phyloP scores from a whole-genome alignment of 2,329 filamentous ascomycete genomes.

The Paecilomyces variotii region DNA sequence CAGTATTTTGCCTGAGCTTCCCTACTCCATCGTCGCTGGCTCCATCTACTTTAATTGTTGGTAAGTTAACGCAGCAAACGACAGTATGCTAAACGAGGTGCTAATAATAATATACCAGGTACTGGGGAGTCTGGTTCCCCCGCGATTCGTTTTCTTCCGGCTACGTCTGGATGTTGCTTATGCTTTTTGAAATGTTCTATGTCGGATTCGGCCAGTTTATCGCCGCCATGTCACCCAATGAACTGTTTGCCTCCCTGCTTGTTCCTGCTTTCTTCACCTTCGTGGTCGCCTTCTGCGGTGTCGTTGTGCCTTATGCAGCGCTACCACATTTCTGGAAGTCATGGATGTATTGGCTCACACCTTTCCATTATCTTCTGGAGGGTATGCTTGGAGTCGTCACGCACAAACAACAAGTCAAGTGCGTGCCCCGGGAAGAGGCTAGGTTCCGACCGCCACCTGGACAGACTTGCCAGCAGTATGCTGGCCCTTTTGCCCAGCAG shows the following conservation, averaged over 20 bases:
- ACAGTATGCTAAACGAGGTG: conserved; percentile 2
- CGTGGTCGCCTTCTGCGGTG: conserved; percentile 65
- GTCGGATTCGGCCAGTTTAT: conserved; percentile 60
- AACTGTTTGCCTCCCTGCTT: conserved; percentile 56
- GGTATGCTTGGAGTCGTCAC: conserved; percentile 51
- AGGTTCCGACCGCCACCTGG: conserved; percentile 53
- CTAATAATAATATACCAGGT: conserved; percentile 35
- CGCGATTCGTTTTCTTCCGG: conserved; percentile 51
- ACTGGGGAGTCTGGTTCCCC: conserved; percentile 47
- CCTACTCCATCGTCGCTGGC: conserved; percentile 59
- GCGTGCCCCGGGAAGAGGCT: conserved; percentile 50
- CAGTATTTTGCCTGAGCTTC: conserved; percentile 60
- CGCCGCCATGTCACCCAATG: conserved; percentile 58
- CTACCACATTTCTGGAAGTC: conserved; percentile 59
- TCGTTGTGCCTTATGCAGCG: conserved; percentile 58
- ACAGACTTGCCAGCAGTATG: conserved; percentile 54
- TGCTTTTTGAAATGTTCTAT: conserved; percentile 61
- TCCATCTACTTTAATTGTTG: conserved; percentile 58
- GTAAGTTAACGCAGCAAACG: conserved; percentile 30
- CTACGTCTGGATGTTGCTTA: conserved; percentile 55
- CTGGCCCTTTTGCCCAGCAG: conserved; percentile 43
- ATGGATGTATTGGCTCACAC: conserved; percentile 61
- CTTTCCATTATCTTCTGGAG: conserved; percentile 60
- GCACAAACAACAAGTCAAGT: conserved; percentile 49
- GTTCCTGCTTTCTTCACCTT: conserved; percentile 64